Conservation (phyloP, 768 basidiomycete species). For the Phanerodontia chrysosporium region DNA sequence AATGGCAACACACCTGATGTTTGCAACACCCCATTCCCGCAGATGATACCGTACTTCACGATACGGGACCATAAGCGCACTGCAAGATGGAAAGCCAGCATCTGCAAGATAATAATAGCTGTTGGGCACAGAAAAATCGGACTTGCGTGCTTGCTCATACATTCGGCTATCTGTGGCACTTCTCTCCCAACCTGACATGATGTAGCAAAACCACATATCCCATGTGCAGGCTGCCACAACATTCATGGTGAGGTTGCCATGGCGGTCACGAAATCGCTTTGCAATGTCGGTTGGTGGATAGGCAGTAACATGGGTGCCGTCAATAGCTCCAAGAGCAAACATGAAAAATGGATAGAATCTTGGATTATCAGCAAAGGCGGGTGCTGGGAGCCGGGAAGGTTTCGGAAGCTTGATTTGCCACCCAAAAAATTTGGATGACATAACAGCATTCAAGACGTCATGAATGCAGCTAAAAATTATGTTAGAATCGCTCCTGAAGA, state of each 20-base stretch:
- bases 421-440: too few relatives aligned
- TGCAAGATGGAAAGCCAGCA: conserved; percentile 26
- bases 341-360: conserved; percentile 32
- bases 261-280: conserved; percentile 17
- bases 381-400: conserved; percentile 14
- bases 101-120: conserved; percentile 30
- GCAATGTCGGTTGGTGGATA: conserved; percentile 16
- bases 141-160: conserved; percentile 21
- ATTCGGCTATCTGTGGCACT: conserved; percentile 25
- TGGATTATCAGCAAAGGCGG: conserved; percentile 24
- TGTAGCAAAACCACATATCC: conserved; percentile 24
- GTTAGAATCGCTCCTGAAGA: too few relatives aligned
- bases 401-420: conserved; percentile 2
- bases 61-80: conserved; percentile 26
- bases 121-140: conserved; percentile 20
- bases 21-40: conserved; percentile 23
- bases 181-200: conserved; percentile 27
- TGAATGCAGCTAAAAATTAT: too few relatives aligned
- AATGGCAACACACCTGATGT: neutral
- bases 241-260: conserved; percentile 26
- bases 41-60: conserved; percentile 31
- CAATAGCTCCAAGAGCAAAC: conserved; percentile 28
- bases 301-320: conserved; percentile 30
- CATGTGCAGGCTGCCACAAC: conserved; percentile 24
- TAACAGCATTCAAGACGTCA: too few relatives aligned